These are phyloP conservation scores for Penicillium sp. DNA, from an alignment of 2,329 filamentous ascomycete genomes.

Conservation along the genomic window DNA sequence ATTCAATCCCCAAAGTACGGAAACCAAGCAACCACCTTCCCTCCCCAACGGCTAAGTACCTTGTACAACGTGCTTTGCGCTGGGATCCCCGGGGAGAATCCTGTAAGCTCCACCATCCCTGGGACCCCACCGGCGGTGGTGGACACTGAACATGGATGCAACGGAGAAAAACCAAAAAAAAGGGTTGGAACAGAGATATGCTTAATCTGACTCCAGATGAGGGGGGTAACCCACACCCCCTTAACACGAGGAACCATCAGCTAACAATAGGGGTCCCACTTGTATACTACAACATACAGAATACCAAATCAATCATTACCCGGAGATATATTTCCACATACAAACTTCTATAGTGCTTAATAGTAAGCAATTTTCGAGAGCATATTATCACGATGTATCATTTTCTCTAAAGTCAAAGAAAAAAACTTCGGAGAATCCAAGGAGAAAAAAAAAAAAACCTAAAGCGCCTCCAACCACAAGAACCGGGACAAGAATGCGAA, in stretches of 20 bases:
- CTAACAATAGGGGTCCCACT: slow-evolving; percentile 7
- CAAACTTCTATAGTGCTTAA: background rate
- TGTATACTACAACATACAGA: background rate
- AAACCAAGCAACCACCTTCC: background rate
- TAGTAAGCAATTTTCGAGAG: background rate
- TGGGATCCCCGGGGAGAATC: slow-evolving; percentile 22
- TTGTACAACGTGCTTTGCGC: slow-evolving; percentile 13
- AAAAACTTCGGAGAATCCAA: background rate
- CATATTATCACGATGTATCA: background rate
- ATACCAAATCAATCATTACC: background rate
- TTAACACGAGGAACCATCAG: slow-evolving; percentile 1
- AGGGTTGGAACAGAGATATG: slow-evolving; percentile 27
- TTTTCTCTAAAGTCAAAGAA: background rate
- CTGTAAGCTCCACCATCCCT: slow-evolving; percentile 23
- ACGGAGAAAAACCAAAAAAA: slow-evolving; percentile 23
- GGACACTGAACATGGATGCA: slow-evolving; percentile 29
- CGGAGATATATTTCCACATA: background rate
- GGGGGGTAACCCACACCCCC: slow-evolving; percentile 14
- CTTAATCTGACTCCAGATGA: slow-evolving; percentile 29
- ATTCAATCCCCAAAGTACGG: background rate
- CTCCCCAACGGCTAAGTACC: slow-evolving; percentile 5
- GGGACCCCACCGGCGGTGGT: slow-evolving; percentile 22
- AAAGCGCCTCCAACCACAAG: background rate
- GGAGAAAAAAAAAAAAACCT: background rate
- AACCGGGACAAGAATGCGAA: slow-evolving; percentile 2